phyloP scores from a whole-genome alignment of 2,329 filamentous ascomycete genomes.

The Acrocalymma vagum region DNA sequence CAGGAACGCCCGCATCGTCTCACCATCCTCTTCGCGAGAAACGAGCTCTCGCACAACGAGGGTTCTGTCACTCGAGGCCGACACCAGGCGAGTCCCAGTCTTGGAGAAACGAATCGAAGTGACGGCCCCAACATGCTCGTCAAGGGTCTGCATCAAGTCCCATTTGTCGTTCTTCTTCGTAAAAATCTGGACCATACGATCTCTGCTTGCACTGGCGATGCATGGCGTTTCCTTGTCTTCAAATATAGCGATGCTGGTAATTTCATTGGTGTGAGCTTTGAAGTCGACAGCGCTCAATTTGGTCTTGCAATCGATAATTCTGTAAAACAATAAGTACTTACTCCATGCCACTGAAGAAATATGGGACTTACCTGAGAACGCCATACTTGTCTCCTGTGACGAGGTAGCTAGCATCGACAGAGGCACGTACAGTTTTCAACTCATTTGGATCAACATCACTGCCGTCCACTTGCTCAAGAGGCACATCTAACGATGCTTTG shows the following conservation, averaged over 20 bases:
- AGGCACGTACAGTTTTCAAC: slow-evolving; percentile 66
- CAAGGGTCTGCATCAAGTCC: slow-evolving; percentile 86
- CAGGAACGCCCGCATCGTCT: slow-evolving; percentile 76
- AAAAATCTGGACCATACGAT: slow-evolving; percentile 95
- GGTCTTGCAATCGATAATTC: slow-evolving; percentile 70
- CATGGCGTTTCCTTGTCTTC: slow-evolving; percentile 71
- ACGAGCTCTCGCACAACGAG: slow-evolving; percentile 83
- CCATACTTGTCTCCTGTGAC: slow-evolving; percentile 88
- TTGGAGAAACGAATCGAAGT: slow-evolving; percentile 78
- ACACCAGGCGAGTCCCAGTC: slow-evolving; percentile 76
- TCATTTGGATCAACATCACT: slow-evolving; percentile 63
- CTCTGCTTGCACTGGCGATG: slow-evolving; percentile 79
- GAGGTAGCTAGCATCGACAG: slow-evolving; percentile 70
- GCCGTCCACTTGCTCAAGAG: slow-evolving; percentile 69
- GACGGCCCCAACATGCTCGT: slow-evolving; percentile 90
- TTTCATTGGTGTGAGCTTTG: slow-evolving; percentile 87
- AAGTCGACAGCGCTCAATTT: slow-evolving; percentile 72
- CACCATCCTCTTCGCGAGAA: slow-evolving; percentile 67
- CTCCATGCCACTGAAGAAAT: neutral
- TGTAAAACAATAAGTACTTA: slow-evolving; percentile 31
- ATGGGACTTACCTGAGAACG: slow-evolving; percentile 67
- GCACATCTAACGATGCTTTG: slow-evolving; percentile 70
- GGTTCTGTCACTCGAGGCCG: slow-evolving; percentile 84
- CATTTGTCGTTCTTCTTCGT: slow-evolving; percentile 66
- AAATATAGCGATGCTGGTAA: slow-evolving; percentile 80